phyloP scores from a whole-genome alignment of 345 rosid genomes.

The Linum lewisii region DNA sequence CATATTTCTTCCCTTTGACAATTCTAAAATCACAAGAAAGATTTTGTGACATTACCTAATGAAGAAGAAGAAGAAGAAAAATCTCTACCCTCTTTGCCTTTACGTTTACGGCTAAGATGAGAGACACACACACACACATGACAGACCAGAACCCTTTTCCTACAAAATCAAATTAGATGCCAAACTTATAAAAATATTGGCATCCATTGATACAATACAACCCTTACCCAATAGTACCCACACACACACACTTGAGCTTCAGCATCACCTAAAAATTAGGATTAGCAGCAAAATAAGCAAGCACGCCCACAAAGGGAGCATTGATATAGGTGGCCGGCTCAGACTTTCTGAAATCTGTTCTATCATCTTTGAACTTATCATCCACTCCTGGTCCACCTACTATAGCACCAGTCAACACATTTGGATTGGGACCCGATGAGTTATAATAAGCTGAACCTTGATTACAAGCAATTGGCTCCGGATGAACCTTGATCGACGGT shows the following conservation, averaged over 20 bases:
- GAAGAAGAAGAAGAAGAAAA: neutral
- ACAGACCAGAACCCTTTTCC: neutral
- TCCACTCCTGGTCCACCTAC: slow-evolving; percentile 87
- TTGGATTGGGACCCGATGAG: slow-evolving; percentile 62
- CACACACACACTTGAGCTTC: too few species aligned
- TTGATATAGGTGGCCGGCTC: slow-evolving; percentile 95
- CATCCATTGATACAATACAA: neutral
- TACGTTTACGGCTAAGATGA: neutral
- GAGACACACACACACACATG: slow-evolving; percentile 1
- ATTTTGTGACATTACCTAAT: neutral
- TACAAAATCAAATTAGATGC: neutral
- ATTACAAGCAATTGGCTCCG: slow-evolving; percentile 51
- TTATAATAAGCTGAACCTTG: slow-evolving; percentile 67
- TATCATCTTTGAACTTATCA: slow-evolving; percentile 52
- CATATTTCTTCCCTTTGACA: too few species aligned
- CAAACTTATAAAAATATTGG: neutral
- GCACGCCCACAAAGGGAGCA: slow-evolving; percentile 93
- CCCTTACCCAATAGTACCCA: neutral
- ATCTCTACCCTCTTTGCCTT: slow-evolving; percentile 4
- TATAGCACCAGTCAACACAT: slow-evolving; percentile 61
- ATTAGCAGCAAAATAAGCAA: slow-evolving; percentile 82
- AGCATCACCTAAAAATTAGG: slow-evolving; percentile 26
- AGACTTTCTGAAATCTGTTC: slow-evolving; percentile 65
- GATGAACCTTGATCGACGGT: slow-evolving; percentile 61
- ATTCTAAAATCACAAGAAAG: neutral